phyloP scores from a whole-genome alignment of 768 basidiomycete genomes.

The Xerocomus spinulosus region DNA sequence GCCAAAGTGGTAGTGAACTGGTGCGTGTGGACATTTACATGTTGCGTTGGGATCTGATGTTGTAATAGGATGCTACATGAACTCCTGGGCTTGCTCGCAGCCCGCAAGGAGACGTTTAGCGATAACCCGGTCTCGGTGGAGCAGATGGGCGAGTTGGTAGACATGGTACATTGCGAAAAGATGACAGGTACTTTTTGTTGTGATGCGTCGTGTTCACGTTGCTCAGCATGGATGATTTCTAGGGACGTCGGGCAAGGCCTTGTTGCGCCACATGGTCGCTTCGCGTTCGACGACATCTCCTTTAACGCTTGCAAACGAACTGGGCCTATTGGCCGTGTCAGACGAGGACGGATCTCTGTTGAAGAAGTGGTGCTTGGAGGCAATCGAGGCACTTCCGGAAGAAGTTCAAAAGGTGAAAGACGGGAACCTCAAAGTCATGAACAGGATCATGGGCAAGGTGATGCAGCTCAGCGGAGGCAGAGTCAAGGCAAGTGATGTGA shows the following conservation, averaged over 20 bases:
- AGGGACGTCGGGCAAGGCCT: constrained; percentile 76
- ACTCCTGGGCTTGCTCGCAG: constrained; percentile 71
- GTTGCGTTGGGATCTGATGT: neutral
- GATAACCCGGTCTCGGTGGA: constrained; percentile 55
- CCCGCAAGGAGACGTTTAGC: constrained; percentile 49
- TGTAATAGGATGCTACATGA: constrained; percentile 79
- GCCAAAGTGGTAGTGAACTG: constrained; percentile 81
- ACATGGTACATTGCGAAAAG: constrained; percentile 57
- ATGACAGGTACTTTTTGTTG: constrained; percentile 60
- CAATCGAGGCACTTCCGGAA: constrained; percentile 59
- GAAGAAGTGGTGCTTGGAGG: constrained; percentile 52
- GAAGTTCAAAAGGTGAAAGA: constrained; percentile 61
- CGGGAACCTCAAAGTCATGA: constrained; percentile 77
- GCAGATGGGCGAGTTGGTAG: constrained; percentile 75
- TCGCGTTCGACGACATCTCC: constrained; percentile 36
- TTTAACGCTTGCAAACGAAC: constrained; percentile 43
- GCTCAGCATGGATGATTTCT: constrained; percentile 1
- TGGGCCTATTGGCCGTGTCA: constrained; percentile 44
- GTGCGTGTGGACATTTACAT: constrained; percentile 47
- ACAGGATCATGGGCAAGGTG: constrained; percentile 43
- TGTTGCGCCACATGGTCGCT: constrained; percentile 68
- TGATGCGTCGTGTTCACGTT: neutral
- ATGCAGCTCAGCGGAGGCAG: constrained; percentile 78
- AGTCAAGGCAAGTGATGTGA: constrained; percentile 65
- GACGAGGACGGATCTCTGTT: constrained; percentile 38